These are phyloP conservation scores for Colletotrichum siamense DNA, from an alignment of 2,329 filamentous ascomycete genomes.

Conservation along the genomic window DNA sequence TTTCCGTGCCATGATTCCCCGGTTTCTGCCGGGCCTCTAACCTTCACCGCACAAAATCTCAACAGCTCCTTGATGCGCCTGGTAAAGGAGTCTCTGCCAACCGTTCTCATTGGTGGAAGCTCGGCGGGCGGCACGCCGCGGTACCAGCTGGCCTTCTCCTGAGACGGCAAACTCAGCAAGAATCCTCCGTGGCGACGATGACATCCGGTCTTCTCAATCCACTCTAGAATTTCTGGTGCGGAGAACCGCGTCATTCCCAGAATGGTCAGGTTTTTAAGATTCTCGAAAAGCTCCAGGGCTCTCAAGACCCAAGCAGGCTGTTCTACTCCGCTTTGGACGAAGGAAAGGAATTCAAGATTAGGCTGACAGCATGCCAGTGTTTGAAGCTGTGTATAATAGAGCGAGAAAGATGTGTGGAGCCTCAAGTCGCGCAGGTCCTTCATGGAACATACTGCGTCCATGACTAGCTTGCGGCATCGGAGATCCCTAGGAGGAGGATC, in stretches of 20 bases:
- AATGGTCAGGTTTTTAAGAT: background rate
- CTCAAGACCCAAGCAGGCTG: background rate
- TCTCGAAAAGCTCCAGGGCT: background rate
- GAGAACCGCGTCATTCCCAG: background rate
- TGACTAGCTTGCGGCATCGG: background rate
- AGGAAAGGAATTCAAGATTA: background rate
- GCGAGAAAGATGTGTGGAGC: background rate
- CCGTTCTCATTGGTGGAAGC: background rate
- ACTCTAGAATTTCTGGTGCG: background rate
- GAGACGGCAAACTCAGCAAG: background rate
- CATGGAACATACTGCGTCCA: constrained; percentile 5
- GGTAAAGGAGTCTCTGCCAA: background rate
- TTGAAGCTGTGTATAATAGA: background rate
- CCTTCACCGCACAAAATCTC: background rate
- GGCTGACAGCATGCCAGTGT: background rate
- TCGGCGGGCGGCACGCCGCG: background rate
- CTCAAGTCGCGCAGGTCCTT: background rate
- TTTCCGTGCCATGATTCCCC: background rate
- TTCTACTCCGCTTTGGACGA: background rate
- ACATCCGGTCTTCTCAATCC: background rate
- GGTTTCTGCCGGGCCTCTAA: background rate
- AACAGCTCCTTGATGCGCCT: background rate
- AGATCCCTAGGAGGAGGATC: background rate
- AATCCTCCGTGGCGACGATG: background rate
- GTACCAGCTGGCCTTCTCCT: background rate